Evolutionary conservation across 2,329 filamentous ascomycete species (phyloP).

Genomic region (Blastomyces percursus): DNA sequence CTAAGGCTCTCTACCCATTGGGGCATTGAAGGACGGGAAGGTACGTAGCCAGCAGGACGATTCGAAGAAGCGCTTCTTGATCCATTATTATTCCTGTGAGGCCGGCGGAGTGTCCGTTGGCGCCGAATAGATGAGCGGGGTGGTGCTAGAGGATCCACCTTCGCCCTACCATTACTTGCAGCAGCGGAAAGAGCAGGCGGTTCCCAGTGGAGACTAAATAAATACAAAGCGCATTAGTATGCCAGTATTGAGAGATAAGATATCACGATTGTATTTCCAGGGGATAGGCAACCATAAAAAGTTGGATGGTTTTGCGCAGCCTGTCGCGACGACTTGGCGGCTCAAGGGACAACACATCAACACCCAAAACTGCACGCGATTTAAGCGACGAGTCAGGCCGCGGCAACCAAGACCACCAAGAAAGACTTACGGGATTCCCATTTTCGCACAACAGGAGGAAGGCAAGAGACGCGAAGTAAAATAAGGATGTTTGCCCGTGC

Average conservation of each 20-base stretch:
- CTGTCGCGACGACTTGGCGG: not conserved
- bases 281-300: not conserved
- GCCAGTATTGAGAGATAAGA: not conserved
- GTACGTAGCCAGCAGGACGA: constrained; percentile 18
- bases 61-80: constrained; percentile 16
- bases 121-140: constrained; percentile 50
- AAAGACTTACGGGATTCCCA: constrained; percentile 7
- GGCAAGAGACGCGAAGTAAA: constrained; percentile 6
- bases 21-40: constrained; percentile 23
- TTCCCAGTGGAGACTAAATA: constrained; percentile 7
- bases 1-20: constrained; percentile 20
- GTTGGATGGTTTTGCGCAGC: not conserved
- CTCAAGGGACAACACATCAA: not conserved
- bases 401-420: constrained; percentile 11
- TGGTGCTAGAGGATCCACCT: constrained; percentile 42
- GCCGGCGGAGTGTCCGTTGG: constrained; percentile 21
- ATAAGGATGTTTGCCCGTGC: constrained; percentile 1
- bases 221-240: not conserved
- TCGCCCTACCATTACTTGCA: constrained; percentile 29
- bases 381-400: constrained; percentile 10
- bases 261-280: not conserved
- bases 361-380: constrained; percentile 3
- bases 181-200: constrained; percentile 25
- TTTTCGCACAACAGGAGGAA: constrained; percentile 7
- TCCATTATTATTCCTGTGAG: constrained; percentile 1